phyloP scores from a whole-genome alignment of 2,329 filamentous ascomycete genomes.

The Microcera coccophila region DNA sequence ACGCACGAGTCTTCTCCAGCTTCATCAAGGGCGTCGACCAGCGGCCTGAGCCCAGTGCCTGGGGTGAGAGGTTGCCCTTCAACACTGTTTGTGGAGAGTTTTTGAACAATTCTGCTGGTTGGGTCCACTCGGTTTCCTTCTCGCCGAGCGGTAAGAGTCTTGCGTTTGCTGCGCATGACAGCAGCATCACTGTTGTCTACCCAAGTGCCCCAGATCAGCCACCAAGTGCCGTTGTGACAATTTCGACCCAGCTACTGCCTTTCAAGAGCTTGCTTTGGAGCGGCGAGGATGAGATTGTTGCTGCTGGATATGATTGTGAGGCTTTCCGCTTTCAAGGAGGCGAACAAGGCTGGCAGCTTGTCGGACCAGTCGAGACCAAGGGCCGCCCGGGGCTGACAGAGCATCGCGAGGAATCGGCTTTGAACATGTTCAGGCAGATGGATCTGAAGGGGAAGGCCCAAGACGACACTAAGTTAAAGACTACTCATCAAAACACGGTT shows the following conservation, averaged over 20 bases:
- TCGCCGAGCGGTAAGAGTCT: conserved; percentile 90
- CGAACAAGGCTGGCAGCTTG: conserved; percentile 76
- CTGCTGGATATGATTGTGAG: conserved; percentile 86
- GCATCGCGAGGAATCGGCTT: conserved; percentile 78
- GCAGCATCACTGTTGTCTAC: conserved; percentile 94
- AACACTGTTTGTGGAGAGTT: conserved; percentile 98
- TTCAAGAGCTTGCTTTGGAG: conserved; percentile 94
- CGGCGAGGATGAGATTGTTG: conserved; percentile 86
- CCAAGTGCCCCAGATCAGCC: conserved; percentile 87
- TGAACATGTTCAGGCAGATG: conserved; percentile 99
- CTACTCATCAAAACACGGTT: conserved; percentile 95
- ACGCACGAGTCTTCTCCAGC: conserved; percentile 88
- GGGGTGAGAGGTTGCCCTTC: conserved; percentile 95
- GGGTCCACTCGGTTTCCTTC: conserved; percentile 92
- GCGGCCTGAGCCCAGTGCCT: conserved; percentile 78
- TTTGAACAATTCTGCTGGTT: conserved; percentile 92
- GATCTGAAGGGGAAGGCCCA: conserved; percentile 90
- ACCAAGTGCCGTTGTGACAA: conserved; percentile 81
- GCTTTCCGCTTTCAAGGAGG: conserved; percentile 83
- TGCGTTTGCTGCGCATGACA: conserved; percentile 92
- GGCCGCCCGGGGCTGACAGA: conserved; percentile 57
- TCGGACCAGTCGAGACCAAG: conserved; percentile 76
- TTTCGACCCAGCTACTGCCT: conserved; percentile 84
- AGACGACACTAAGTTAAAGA: conserved; percentile 92
- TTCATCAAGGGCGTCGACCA: conserved; percentile 95